Percentiles rank a stretch among this genome's conserved stretches.
Evolutionary conservation across 306 rosid genomes (phyloP).

Genomic region (Rosa rugosa): DNA sequence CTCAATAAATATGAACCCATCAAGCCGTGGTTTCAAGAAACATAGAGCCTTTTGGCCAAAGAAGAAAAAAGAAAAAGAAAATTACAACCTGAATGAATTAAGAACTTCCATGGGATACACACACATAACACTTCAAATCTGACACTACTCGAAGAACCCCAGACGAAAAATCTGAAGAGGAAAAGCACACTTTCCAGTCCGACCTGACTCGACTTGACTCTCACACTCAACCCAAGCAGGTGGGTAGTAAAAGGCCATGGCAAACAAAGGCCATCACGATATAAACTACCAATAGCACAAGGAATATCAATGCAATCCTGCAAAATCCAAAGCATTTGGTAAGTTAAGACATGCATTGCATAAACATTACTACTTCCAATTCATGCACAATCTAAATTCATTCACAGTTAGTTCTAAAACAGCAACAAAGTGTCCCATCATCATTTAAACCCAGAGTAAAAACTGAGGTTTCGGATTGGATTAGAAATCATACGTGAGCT

Average conservation of each 20-base stretch:
- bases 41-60: slow-evolving; percentile 27
- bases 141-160: slow-evolving; percentile 34
- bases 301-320: slow-evolving; percentile 77
- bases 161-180: slow-evolving; percentile 6
- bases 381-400: not conserved
- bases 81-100: slow-evolving; percentile 38
- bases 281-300: slow-evolving; percentile 70
- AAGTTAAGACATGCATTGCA: slow-evolving; percentile 19
- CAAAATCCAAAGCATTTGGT: slow-evolving; percentile 38
- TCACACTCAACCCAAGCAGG: slow-evolving; percentile 59
- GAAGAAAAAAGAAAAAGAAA: slow-evolving; percentile 13
- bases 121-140: slow-evolving; percentile 32
- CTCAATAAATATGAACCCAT: slow-evolving; percentile 7
- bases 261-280: slow-evolving; percentile 86
- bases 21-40: slow-evolving; percentile 32
- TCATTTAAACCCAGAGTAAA: not conserved
- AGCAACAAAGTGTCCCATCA: not conserved
- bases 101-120: slow-evolving; percentile 32
- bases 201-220: slow-evolving; percentile 15
- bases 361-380: not conserved
- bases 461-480: not conserved
- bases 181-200: slow-evolving; percentile 27
- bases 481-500: slow-evolving; percentile 70
- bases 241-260: slow-evolving; percentile 74
- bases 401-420: not conserved